Evolutionary conservation across 371 early-diverging fungal genomes (phyloP).

Genomic region (Nosema muscidifuracis): DNA sequence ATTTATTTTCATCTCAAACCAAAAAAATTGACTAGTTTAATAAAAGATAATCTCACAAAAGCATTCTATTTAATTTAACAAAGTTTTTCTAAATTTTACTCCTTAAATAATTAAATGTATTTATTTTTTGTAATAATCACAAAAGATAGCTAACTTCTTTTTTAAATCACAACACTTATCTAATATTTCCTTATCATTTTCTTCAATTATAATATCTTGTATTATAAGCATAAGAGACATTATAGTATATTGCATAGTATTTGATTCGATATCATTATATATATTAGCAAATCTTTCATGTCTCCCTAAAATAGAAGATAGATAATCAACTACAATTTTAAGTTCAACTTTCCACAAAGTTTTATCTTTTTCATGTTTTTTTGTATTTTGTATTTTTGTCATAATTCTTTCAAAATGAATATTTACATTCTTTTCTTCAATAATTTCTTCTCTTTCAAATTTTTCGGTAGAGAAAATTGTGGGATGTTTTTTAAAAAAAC

Average conservation of each 20-base stretch:
- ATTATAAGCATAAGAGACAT: neutral
- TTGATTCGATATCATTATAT: neutral
- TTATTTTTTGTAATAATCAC: conserved; percentile 6
- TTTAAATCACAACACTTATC: neutral
- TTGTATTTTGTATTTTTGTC: neutral
- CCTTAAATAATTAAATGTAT: neutral
- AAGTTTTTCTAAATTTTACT: too few relatives aligned
- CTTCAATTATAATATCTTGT: neutral
- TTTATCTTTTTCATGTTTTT: neutral
- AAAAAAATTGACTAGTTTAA: too few relatives aligned
- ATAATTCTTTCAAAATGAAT: neutral
- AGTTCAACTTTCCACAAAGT: conserved; percentile 2
- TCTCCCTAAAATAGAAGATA: neutral
- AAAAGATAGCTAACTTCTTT: neutral
- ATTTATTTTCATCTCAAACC: too few relatives aligned
- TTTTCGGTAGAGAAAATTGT: neutral
- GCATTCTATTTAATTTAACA: too few relatives aligned
- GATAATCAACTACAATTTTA: conserved; percentile 6
- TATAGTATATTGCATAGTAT: neutral
- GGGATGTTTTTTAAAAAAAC: neutral
- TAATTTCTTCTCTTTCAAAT: neutral
- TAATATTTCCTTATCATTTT: neutral
- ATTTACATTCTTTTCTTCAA: neutral
- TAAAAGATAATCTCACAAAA: too few relatives aligned
- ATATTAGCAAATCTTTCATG: neutral